phyloP scores from a whole-genome alignment of 495 filamentous ascomycete genomes.

The Cryomyces antarcticus region DNA sequence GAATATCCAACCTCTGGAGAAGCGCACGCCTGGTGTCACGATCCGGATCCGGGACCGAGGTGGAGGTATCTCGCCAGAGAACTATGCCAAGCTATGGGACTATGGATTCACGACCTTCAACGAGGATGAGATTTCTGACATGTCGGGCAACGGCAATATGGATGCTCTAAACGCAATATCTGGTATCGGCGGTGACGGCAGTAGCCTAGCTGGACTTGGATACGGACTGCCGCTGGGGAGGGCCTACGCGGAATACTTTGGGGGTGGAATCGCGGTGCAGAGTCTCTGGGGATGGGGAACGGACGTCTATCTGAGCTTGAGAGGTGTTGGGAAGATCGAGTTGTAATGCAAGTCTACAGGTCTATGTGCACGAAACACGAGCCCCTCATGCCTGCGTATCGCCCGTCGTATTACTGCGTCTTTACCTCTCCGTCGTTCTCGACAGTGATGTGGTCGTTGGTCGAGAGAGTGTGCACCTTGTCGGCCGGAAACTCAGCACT shows the following conservation, averaged over 20 bases:
- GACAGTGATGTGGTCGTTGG: conserved; percentile 50
- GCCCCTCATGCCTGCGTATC: too few relatives aligned
- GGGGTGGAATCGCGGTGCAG: conserved; percentile 84
- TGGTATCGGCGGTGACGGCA: conserved; percentile 42
- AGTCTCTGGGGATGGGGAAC: conserved; percentile 90
- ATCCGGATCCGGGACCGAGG: conserved; percentile 92
- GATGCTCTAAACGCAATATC: conserved; percentile 59
- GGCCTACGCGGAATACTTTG: conserved; percentile 96
- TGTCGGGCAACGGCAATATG: conserved; percentile 22
- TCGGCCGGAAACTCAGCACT: conserved; percentile 62
- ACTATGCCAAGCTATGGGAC: conserved; percentile 75
- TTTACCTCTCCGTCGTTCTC: conserved; percentile 52
- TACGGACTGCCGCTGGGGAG: conserved; percentile 83
- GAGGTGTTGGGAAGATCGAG: conserved; percentile 45
- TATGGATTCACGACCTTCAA: conserved; percentile 92
- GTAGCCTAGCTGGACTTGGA: conserved; percentile 66
- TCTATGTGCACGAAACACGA: too few relatives aligned
- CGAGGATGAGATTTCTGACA: conserved; percentile 33
- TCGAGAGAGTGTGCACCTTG: conserved; percentile 36
- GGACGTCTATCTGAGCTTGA: conserved; percentile 61
- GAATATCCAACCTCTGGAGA: conserved; percentile 31
- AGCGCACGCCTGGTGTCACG: conserved; percentile 62
- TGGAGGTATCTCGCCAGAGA: conserved; percentile 69
- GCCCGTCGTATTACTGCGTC: conserved; percentile 37
- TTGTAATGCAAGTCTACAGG: too few relatives aligned